Evolutionary conservation across 768 basidiomycete species (phyloP), one percentile per base, ranked within the genome.

Genomic region (Rhodotorula kratochvilovae): DNA sequence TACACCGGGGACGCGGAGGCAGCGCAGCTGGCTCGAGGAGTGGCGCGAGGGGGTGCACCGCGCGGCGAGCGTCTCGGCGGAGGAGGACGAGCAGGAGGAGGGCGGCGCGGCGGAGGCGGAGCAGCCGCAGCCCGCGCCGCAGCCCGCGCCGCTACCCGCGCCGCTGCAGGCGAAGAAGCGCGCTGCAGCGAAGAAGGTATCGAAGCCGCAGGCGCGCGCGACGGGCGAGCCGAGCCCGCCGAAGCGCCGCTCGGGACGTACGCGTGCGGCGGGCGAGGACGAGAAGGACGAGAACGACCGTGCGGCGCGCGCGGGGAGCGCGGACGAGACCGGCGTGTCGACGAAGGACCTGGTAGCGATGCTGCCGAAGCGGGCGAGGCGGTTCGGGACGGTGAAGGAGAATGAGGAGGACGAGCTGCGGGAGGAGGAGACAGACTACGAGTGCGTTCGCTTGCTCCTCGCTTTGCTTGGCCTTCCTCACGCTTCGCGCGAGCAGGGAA

Each of bases 391-490:
- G 35, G 33, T 21, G 29, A 39, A 31, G 36, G 62, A n/a, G 51
- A 35, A 31, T 6, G 62, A 43, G 11, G 62, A 46, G 7, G 62
- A 46, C 25, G 56, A 54, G 39, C 39, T 13, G 39, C 8, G 13
- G 1, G 68, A 59, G 0, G 68, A 60, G 7, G 63, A 55, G 54
- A 71, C 70, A 33, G 70, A 71, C 54, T 71, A 71, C 64, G 70
- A 71, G 70, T 71, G 46, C 60, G 67, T 57, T 15, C 35, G 2
- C 36, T 43, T 31, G 15, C 17, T 17, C 16, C 25, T n/a, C 12
- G 29, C 29, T 5, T 17, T 8, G 5, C n/a, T 12, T 5, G n/a
- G 27, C 3, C n/a, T 31, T 29, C 31, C 13, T 54, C 16, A 33
- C 29, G 29, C 17, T 31, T 6, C 53, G 2, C n/a, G 29, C 19